Evolutionary conservation across 495 filamentous ascomycete species (phyloP).

Genomic region (Podospora appendiculata): DNA sequence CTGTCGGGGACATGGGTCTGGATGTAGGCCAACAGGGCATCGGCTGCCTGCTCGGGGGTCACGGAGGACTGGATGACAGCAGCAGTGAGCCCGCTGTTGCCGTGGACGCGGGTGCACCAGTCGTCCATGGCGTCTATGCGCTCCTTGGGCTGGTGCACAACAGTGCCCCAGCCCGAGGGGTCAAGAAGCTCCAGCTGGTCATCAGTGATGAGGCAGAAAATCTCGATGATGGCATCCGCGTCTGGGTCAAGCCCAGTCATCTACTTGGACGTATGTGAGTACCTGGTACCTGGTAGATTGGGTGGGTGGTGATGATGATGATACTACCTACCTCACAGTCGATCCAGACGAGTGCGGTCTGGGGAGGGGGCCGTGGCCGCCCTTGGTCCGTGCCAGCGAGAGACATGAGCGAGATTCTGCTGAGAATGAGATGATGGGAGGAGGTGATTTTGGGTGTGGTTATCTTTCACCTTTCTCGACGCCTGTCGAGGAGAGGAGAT

Average conservation of each 20-base stretch:
- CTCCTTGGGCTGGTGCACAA: constrained; percentile 67
- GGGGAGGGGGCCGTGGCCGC: too few relatives aligned
- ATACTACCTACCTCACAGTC: constrained; percentile 72
- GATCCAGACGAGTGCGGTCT: constrained; percentile 43
- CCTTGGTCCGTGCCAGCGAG: too few relatives aligned
- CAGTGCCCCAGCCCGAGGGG: constrained; percentile 64
- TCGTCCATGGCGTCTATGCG: constrained; percentile 68
- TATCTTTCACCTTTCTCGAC: too few relatives aligned
- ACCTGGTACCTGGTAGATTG: too few relatives aligned
- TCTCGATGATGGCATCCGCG: constrained; percentile 78
- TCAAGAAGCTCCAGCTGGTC: constrained; percentile 70
- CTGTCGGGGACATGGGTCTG: constrained; percentile 56
- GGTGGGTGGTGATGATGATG: neutral
- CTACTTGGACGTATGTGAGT: constrained; percentile 31
- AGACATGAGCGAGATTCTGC: too few relatives aligned
- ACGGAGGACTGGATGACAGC: constrained; percentile 67
- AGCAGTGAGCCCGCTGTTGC: constrained; percentile 67
- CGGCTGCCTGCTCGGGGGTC: constrained; percentile 64
- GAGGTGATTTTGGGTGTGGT: too few relatives aligned
- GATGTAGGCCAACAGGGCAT: constrained; percentile 70
- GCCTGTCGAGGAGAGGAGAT: too few relatives aligned
- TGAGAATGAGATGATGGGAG: too few relatives aligned
- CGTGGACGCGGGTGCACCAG: constrained; percentile 50
- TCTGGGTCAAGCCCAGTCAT: constrained; percentile 88
- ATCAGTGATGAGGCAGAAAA: constrained; percentile 90